phyloP scores from a whole-genome alignment of 2,329 filamentous ascomycete genomes.

The Allantophomopsis cytisporea region DNA sequence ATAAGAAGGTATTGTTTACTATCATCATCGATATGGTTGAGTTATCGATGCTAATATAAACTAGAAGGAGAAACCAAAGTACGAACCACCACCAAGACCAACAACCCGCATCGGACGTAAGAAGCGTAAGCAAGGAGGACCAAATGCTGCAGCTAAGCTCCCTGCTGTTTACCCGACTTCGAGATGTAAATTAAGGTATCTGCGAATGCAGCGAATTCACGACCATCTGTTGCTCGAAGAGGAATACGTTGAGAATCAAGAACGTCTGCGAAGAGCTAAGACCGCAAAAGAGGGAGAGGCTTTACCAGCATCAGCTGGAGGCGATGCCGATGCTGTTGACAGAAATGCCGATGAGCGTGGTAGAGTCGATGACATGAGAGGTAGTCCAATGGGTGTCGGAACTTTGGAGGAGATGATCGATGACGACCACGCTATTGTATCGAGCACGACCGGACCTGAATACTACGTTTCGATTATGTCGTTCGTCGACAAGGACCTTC shows the following conservation, averaged over 20 bases:
- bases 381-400: slow-evolving; percentile 95
- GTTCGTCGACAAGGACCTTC: slow-evolving; percentile 95
- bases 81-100: slow-evolving; percentile 92
- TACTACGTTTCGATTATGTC: slow-evolving; percentile 99
- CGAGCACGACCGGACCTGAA: slow-evolving; percentile 90
- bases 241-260: slow-evolving; percentile 98
- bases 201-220: slow-evolving; percentile 97
- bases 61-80: slow-evolving; percentile 99
- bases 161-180: slow-evolving; percentile 90
- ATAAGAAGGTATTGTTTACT: slow-evolving; percentile 64
- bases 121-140: slow-evolving; percentile 93
- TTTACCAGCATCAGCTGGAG: slow-evolving; percentile 34
- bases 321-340: slow-evolving; percentile 64
- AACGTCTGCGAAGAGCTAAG: slow-evolving; percentile 87
- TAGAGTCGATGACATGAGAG: slow-evolving; percentile 95
- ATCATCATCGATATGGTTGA: too few species aligned
- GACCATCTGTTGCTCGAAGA: slow-evolving; percentile 94
- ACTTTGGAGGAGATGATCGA: slow-evolving; percentile 98
- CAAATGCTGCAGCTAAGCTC: slow-evolving; percentile 89
- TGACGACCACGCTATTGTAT: slow-evolving; percentile 97
- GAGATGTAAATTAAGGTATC: slow-evolving; percentile 90
- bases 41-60: slow-evolving; percentile 1
- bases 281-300: slow-evolving; percentile 56
- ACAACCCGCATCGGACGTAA: slow-evolving; percentile 95
- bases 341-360: slow-evolving; percentile 88